Percentiles rank a stretch among this genome's conserved stretches.
Evolutionary conservation across 1,284 basidiomycete species (phyloP).

Genomic region (Ceratobasidium sp.): DNA sequence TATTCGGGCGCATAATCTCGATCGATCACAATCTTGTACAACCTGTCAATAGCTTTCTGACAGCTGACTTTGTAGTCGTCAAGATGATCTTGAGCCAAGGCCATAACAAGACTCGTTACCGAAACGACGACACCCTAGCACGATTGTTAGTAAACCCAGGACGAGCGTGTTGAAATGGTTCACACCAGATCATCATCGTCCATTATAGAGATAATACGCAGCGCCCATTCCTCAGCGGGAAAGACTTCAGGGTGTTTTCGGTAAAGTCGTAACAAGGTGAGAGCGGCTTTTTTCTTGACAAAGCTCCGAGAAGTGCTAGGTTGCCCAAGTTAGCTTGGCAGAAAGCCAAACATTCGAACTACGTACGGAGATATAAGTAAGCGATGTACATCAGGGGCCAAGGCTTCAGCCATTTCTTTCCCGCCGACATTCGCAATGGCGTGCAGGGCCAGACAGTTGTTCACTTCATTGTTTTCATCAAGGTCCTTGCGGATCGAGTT

Average conservation of each 20-base stretch:
- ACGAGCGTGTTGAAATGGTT: constrained; percentile 42
- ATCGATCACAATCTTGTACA: constrained; percentile 89
- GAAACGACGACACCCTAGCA: constrained; percentile 89
- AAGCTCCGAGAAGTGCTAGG: constrained; percentile 89
- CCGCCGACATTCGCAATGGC: constrained; percentile 98
- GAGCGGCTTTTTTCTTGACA: constrained; percentile 98
- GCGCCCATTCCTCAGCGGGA: constrained; percentile 92
- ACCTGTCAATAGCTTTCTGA: constrained; percentile 89
- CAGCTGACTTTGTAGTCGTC: constrained; percentile 92
- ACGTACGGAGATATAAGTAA: constrained; percentile 93
- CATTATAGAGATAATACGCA: constrained; percentile 93
- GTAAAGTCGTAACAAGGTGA: constrained; percentile 91
- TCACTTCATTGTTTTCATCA: constrained; percentile 92
- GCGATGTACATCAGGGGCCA: constrained; percentile 92
- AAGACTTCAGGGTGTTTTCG: constrained; percentile 96
- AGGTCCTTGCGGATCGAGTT: constrained; percentile 98
- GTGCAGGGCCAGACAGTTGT: constrained; percentile 96
- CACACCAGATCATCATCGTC: constrained; percentile 86
- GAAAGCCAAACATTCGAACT: not conserved
- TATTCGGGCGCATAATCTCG: constrained; percentile 89
- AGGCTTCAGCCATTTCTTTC: constrained; percentile 96
- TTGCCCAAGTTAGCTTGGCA: not conserved
- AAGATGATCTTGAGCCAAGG: constrained; percentile 91
- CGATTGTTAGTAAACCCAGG: constrained; percentile 18
- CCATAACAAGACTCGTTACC: constrained; percentile 92